Conservation (phyloP, 176 grass and related monocot genomes). For the Olyra latifolia region DNA sequence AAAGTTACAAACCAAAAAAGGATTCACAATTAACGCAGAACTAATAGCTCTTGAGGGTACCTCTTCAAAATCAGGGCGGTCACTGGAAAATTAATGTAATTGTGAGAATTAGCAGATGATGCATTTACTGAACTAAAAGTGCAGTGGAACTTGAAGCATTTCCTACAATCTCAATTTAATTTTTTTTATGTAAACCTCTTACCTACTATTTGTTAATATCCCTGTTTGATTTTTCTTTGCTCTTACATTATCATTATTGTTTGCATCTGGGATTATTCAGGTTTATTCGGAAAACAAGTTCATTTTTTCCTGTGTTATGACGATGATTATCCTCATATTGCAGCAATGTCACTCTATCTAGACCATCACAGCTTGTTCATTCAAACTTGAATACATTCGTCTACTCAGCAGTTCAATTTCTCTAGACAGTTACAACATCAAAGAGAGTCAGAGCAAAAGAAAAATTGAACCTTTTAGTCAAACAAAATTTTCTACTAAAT, state of each 20-base stretch:
- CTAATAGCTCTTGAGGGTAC: background rate
- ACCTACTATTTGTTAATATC: background rate
- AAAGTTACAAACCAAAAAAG: background rate
- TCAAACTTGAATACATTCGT: background rate
- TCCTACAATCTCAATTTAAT: background rate
- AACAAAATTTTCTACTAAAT: background rate
- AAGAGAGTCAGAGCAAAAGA: background rate
- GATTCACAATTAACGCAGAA: background rate
- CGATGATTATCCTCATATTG: background rate
- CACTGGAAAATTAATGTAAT: background rate
- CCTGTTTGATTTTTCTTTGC: background rate
- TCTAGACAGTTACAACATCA: background rate
- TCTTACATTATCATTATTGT: background rate
- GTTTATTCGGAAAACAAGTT: background rate
- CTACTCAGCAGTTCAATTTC: background rate
- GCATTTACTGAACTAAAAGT: constrained; percentile 8
- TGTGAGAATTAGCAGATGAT: background rate
- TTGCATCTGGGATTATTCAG: constrained; percentile 22
- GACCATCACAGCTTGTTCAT: background rate
- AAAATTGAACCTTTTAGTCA: background rate
- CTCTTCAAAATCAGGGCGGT: constrained; percentile 1
- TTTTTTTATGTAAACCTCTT: background rate
- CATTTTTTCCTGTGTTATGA: background rate
- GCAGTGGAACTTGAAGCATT: background rate
- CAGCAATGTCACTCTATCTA: background rate